Conservation (phyloP, 495 filamentous ascomycete species). For the Jackrogersella minutella region DNA sequence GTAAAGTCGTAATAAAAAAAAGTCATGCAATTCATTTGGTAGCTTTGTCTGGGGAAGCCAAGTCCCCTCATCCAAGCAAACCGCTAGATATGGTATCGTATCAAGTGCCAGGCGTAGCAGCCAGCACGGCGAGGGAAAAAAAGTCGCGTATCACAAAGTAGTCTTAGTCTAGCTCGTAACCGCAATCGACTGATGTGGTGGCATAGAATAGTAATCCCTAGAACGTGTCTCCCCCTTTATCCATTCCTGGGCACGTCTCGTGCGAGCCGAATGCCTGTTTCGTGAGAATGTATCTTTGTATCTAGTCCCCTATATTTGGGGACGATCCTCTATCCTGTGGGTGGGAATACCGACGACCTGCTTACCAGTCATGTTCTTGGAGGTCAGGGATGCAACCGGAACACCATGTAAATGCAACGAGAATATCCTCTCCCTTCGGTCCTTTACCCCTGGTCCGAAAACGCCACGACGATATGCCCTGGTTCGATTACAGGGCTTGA, state of each 20-base stretch:
- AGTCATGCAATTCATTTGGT: slow-evolving; percentile 25
- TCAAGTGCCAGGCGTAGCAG: neutral
- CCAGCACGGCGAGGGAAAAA: neutral
- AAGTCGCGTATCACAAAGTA: neutral
- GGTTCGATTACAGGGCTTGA: neutral
- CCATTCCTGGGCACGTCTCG: neutral
- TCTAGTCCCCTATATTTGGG: neutral
- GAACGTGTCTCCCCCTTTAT: neutral
- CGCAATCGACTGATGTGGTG: neutral
- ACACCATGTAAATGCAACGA: slow-evolving; percentile 32
- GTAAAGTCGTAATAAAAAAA: neutral
- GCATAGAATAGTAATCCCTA: neutral
- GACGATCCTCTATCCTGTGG: neutral
- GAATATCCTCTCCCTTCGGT: neutral
- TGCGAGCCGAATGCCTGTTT: slow-evolving; percentile 9
- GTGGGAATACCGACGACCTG: slow-evolving; percentile 10
- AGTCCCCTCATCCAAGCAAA: neutral
- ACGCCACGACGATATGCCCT: slow-evolving; percentile 2
- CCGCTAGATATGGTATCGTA: slow-evolving; percentile 15
- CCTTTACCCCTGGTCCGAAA: neutral
- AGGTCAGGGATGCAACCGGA: slow-evolving; percentile 11
- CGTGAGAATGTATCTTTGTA: slow-evolving; percentile 26
- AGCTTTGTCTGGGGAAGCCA: neutral
- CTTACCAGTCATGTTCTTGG: slow-evolving; percentile 6
- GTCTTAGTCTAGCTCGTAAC: neutral